Evolutionary conservation across 169 alveolate genomes (phyloP).

Genomic region (Pseudocohnilembus persalinus): DNA sequence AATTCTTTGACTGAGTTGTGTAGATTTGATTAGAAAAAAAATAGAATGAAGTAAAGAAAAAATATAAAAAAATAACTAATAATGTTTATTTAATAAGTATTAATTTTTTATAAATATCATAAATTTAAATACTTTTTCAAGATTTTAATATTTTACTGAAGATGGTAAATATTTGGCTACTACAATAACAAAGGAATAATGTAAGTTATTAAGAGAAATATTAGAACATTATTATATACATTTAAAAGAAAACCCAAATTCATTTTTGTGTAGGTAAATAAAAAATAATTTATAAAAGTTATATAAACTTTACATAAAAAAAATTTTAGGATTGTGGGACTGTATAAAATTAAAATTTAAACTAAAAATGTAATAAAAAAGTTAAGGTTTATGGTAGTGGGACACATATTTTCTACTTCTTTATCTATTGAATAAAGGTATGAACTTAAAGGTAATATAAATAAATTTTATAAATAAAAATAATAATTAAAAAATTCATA

Average conservation of each 20-base stretch:
- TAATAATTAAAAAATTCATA: too few relatives aligned
- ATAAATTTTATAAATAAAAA: too few relatives aligned
- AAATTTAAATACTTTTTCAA: slow-evolving; percentile 37
- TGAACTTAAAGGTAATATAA: slow-evolving; percentile 66
- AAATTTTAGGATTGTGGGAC: slow-evolving; percentile 69
- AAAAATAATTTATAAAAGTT: neutral
- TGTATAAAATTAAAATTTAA: slow-evolving; percentile 68
- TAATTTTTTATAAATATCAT: too few relatives aligned
- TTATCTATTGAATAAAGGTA: slow-evolving; percentile 66
- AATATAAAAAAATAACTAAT: too few relatives aligned
- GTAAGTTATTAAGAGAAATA: slow-evolving; percentile 50
- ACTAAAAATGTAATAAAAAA: slow-evolving; percentile 51
- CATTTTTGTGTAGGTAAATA: slow-evolving; percentile 59
- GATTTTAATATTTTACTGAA: slow-evolving; percentile 75
- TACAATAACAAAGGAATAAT: slow-evolving; percentile 56
- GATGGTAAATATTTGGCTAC: slow-evolving; percentile 67
- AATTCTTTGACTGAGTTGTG: slow-evolving; percentile 64
- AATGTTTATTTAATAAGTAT: too few relatives aligned
- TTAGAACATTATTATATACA: slow-evolving; percentile 46
- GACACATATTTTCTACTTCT: slow-evolving; percentile 69
- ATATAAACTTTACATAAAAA: slow-evolving; percentile 52
- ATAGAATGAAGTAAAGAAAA: neutral
- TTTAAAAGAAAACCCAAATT: slow-evolving; percentile 47
- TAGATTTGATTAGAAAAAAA: slow-evolving; percentile 63
- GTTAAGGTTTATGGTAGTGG: slow-evolving; percentile 72